Conservation (phyloP, 176 grass and related monocot genomes). For the Phragmites australis region DNA sequence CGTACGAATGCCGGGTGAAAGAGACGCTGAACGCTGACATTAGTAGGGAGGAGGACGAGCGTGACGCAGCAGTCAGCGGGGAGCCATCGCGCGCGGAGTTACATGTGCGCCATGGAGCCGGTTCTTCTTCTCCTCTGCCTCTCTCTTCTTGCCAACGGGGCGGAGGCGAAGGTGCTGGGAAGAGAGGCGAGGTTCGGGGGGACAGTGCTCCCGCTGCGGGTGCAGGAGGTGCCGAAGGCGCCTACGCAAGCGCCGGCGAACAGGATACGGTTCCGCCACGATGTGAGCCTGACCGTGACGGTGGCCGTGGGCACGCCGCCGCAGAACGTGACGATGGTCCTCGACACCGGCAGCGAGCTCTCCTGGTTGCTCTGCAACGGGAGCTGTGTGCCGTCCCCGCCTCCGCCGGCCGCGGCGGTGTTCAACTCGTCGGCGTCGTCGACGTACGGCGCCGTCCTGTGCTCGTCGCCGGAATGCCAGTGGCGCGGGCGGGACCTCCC, state of each 20-base stretch:
- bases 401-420: background rate
- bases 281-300: conserved; percentile 67
- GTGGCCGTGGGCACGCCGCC: conserved; percentile 61
- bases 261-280: conserved; percentile 62
- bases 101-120: conserved; percentile 12
- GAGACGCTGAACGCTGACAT: background rate
- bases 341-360: conserved; percentile 91
- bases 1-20: conserved; percentile 10
- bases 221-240: conserved; percentile 26
- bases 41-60: background rate
- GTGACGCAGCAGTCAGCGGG: background rate
- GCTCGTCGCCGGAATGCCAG: conserved; percentile 58
- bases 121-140: conserved; percentile 30
- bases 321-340: conserved; percentile 80
- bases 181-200: background rate
- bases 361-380: conserved; percentile 82
- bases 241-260: conserved; percentile 30
- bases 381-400: conserved; percentile 1
- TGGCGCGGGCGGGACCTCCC: conserved; percentile 64
- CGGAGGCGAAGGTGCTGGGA: background rate
- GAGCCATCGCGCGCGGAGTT: background rate
- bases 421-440: conserved; percentile 54
- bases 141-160: background rate
- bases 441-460: conserved; percentile 49
- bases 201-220: conserved; percentile 38